Conservation (phyloP, 2,329 filamentous ascomycete species). For the Neofusicoccum parvum region DNA sequence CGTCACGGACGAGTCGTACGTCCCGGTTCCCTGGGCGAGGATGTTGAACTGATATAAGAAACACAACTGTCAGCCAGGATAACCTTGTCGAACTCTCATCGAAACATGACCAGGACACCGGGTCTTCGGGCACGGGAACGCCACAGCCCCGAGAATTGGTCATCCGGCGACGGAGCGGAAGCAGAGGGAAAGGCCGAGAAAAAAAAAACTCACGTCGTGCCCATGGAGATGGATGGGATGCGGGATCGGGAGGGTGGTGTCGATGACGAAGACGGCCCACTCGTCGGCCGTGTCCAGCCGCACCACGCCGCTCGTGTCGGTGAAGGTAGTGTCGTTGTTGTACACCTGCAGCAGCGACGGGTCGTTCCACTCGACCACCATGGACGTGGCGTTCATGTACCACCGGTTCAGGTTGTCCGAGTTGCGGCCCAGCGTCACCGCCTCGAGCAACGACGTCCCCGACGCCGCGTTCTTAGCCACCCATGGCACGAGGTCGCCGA, state of each 20-base stretch:
- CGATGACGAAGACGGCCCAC: slow-evolving; percentile 8
- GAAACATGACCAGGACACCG: too few species aligned
- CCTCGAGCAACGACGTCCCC: slow-evolving; percentile 1
- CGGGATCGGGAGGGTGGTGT: slow-evolving; percentile 34
- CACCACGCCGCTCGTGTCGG: slow-evolving; percentile 27
- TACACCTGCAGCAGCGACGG: slow-evolving; percentile 41
- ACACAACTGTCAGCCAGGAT: neutral
- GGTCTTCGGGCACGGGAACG: too few species aligned
- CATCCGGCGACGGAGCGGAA: too few species aligned
- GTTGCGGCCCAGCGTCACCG: slow-evolving; percentile 5
- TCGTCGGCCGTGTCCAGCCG: slow-evolving; percentile 36
- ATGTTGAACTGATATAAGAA: slow-evolving; percentile 38
- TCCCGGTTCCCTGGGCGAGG: slow-evolving; percentile 36
- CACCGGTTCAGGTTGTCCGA: slow-evolving; percentile 39
- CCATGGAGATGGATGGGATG: slow-evolving; percentile 46
- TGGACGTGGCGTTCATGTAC: slow-evolving; percentile 41
- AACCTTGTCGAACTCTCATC: neutral
- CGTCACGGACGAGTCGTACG: slow-evolving; percentile 34
- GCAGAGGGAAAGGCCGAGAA: neutral
- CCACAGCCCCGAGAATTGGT: too few species aligned
- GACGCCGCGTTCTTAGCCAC: slow-evolving; percentile 29
- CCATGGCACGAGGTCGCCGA: slow-evolving; percentile 39
- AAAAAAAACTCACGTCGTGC: slow-evolving; percentile 32
- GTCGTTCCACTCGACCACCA: slow-evolving; percentile 38
- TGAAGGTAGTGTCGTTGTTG: slow-evolving; percentile 29